phyloP scores from a whole-genome alignment of 345 rosid genomes.

The Lepidium aucheri region DNA sequence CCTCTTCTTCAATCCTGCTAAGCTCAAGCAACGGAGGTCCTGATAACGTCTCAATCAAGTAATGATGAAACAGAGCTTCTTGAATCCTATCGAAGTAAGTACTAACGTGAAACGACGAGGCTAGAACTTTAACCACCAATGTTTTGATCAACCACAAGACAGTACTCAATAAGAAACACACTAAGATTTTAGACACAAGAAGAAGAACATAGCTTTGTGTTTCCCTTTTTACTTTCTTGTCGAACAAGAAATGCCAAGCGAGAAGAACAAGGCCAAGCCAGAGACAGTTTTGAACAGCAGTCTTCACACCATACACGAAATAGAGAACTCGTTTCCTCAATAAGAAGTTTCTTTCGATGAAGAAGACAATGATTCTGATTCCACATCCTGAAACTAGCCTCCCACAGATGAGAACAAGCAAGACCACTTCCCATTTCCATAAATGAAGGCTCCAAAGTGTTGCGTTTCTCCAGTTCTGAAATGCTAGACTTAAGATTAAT shows the following conservation, averaged over 20 bases:
- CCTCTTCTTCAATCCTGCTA: constrained; percentile 39
- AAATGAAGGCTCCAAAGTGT: constrained; percentile 43
- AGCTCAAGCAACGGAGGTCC: constrained; percentile 69
- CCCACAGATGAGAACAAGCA: constrained; percentile 75
- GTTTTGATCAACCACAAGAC: constrained; percentile 81
- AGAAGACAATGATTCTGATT: constrained; percentile 58
- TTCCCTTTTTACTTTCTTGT: constrained; percentile 40
- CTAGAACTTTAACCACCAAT: constrained; percentile 69
- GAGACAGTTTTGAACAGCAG: constrained; percentile 82
- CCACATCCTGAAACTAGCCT: constrained; percentile 80
- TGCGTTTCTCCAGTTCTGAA: constrained; percentile 26
- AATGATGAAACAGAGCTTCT: constrained; percentile 72
- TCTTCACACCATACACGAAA: constrained; percentile 71
- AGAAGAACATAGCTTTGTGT: constrained; percentile 22
- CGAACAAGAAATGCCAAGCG: constrained; percentile 69
- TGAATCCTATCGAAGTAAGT: constrained; percentile 89
- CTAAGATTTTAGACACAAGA: constrained; percentile 50
- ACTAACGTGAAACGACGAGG: constrained; percentile 85
- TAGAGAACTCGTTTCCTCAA: constrained; percentile 66
- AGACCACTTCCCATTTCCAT: constrained; percentile 86
- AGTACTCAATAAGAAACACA: constrained; percentile 59
- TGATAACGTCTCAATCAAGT: constrained; percentile 66
- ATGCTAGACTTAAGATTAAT: constrained; percentile 32
- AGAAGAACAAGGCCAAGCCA: constrained; percentile 72
- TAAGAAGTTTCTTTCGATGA: constrained; percentile 68